A percentile compares a stretch with the other conserved stretches of the same genome.
These are phyloP conservation scores for Populus tomentosa DNA, from an alignment of 441 rosid genomes.

Conservation along the genomic window DNA sequence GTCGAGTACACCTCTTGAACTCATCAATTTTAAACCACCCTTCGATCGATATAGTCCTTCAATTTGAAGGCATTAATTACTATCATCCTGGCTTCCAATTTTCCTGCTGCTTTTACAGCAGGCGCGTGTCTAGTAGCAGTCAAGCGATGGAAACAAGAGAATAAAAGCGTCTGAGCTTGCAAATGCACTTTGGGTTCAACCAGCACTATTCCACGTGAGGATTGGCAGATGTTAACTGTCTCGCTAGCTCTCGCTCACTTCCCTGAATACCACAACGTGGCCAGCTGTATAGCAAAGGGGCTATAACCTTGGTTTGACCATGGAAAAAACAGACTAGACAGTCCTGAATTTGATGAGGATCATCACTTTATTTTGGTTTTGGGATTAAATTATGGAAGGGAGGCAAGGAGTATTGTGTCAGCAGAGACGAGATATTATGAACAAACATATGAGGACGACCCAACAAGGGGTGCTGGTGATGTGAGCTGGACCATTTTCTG, in stretches of 20 bases:
- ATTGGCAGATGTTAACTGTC: background rate
- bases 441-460: background rate
- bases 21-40: too few relatives aligned
- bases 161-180: background rate
- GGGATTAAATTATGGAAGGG: background rate
- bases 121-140: background rate
- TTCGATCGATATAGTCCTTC: too few relatives aligned
- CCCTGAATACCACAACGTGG: conserved; percentile 26
- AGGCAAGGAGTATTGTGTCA: too few relatives aligned
- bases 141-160: background rate
- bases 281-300: conserved; percentile 30
- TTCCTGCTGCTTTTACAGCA: too few relatives aligned
- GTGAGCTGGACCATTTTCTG: conserved; percentile 27
- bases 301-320: background rate
- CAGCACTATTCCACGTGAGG: conserved; percentile 25
- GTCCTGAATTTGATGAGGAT: background rate
- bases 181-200: background rate
- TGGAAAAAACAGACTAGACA: background rate
- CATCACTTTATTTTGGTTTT: background rate
- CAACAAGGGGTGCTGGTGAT: conserved; percentile 17
- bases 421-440: background rate
- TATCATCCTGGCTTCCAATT: too few relatives aligned
- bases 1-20: too few relatives aligned
- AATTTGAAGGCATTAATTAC: too few relatives aligned
- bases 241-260: background rate